A percentile compares a stretch with the other conserved stretches of the same genome.
Conservation (phyloP, 768 basidiomycete species). For the Fomitopsis serialis region DNA sequence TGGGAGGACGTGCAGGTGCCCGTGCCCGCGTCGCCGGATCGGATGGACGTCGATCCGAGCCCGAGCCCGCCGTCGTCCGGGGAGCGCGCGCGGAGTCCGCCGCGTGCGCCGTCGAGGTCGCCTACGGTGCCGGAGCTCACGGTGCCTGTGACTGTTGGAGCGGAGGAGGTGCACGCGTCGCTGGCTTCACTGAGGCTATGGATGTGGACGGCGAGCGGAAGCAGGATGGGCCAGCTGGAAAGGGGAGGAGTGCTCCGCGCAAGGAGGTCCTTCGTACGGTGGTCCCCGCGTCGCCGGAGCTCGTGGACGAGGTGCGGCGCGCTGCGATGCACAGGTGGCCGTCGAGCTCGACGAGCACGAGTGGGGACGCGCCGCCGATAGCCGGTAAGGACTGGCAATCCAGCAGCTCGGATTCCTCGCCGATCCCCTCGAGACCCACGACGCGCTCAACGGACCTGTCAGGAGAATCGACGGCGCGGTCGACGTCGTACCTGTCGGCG, state of each 20-base stretch:
- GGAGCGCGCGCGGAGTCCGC: neutral
- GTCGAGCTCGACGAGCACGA: neutral
- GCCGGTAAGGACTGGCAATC: slow-evolving; percentile 4
- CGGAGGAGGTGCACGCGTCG: slow-evolving; percentile 17
- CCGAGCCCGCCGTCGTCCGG: slow-evolving; percentile 5
- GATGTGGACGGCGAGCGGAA: slow-evolving; percentile 18
- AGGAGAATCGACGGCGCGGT: neutral
- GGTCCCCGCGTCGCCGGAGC: slow-evolving; percentile 15
- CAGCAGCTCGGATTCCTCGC: slow-evolving; percentile 12
- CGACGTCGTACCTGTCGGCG: neutral
- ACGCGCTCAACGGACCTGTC: neutral
- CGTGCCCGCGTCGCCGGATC: slow-evolving; percentile 4
- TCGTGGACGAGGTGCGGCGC: slow-evolving; percentile 18
- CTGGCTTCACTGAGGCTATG: slow-evolving; percentile 20
- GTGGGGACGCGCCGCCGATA: neutral
- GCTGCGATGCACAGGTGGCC: slow-evolving; percentile 9
- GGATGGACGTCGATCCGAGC: slow-evolving; percentile 15
- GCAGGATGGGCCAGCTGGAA: neutral
- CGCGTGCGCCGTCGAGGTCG: neutral
- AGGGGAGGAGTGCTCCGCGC: neutral
- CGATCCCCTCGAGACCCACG: neutral
- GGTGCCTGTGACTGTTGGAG: slow-evolving; percentile 11
- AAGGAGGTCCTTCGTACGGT: neutral
- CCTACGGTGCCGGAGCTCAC: slow-evolving; percentile 10
- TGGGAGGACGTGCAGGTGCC: slow-evolving; percentile 19